A percentile compares a stretch with the other conserved stretches of the same genome.
phyloP scores from a whole-genome alignment of 106 monocot species.

The Dioscorea alata region DNA sequence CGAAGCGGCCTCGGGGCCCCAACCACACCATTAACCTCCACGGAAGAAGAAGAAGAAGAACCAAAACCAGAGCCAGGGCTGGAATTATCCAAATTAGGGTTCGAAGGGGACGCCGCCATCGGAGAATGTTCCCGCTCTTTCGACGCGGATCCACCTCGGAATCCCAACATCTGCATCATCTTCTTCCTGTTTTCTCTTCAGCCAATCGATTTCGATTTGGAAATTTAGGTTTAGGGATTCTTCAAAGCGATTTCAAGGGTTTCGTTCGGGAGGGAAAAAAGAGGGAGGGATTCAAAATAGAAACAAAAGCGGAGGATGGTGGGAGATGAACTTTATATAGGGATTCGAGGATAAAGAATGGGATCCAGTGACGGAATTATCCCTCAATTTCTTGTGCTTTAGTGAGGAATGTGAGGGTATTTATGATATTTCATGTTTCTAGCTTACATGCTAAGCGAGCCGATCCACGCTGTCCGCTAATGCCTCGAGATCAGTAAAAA shows the following conservation, averaged over 20 bases:
- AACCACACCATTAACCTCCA: constrained; percentile 28
- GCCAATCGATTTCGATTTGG: too few species aligned
- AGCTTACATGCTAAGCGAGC: not conserved
- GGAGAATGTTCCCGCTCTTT: constrained; percentile 8
- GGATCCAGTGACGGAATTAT: not conserved
- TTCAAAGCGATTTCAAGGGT: too few species aligned
- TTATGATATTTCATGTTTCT: not conserved
- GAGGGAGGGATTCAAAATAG: not conserved
- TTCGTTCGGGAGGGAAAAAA: not conserved
- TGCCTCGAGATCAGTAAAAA: too few species aligned
- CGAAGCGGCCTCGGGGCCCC: constrained; percentile 40
- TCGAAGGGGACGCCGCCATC: constrained; percentile 6
- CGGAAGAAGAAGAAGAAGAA: constrained; percentile 6
- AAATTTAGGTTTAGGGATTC: too few species aligned
- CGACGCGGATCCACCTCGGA: constrained; percentile 47
- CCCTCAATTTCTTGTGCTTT: not conserved
- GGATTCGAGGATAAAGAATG: not conserved
- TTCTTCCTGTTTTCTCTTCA: not conserved
- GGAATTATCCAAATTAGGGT: constrained; percentile 4
- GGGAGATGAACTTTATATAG: not conserved
- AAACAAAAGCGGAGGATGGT: not conserved
- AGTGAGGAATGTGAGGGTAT: not conserved
- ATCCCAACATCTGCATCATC: constrained; percentile 77
- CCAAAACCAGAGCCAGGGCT: constrained; percentile 2
- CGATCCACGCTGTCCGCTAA: too few species aligned